Conservation (phyloP, 306 rosid species). For the Castanopsis chinensis region DNA sequence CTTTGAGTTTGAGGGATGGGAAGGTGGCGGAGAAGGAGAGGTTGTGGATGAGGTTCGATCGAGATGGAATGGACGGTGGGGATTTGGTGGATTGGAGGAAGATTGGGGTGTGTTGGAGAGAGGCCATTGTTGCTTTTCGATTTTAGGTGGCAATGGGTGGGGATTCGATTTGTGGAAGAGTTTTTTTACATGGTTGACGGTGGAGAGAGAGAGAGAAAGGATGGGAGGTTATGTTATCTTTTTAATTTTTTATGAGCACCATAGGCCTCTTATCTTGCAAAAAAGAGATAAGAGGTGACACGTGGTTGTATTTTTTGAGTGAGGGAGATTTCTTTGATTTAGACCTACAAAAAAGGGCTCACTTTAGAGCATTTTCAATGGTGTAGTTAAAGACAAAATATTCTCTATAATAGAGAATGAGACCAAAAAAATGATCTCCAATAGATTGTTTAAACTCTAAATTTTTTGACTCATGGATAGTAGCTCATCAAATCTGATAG, state of each 20-base stretch:
- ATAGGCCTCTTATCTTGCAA: conserved; percentile 26
- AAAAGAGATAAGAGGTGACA: conserved; percentile 29
- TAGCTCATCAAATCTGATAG: too few relatives aligned
- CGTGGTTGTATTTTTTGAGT: conserved; percentile 30
- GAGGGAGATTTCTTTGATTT: background rate
- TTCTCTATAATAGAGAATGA: too few relatives aligned
- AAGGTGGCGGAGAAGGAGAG: conserved; percentile 50
- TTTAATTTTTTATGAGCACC: conserved; percentile 4
- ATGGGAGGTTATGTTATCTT: conserved; percentile 2
- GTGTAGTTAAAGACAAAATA: too few relatives aligned
- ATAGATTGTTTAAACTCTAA: too few relatives aligned
- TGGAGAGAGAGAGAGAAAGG: background rate
- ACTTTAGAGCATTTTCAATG: too few relatives aligned
- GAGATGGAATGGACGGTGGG: conserved; percentile 29
- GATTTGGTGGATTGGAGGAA: conserved; percentile 64
- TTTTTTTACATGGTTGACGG: background rate
- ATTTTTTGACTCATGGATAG: too few relatives aligned
- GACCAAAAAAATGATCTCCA: too few relatives aligned
- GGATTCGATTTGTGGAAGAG: background rate
- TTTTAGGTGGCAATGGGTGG: conserved; percentile 11
- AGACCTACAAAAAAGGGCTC: background rate
- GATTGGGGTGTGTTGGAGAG: conserved; percentile 59
- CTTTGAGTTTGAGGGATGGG: conserved; percentile 39
- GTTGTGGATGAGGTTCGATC: conserved; percentile 34
- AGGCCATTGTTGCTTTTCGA: conserved; percentile 52